Evolutionary conservation across 2,329 filamentous ascomycete genomes (phyloP), one percentile per base, ranked within the genome.

Genomic region (Colletotrichum melonis): DNA sequence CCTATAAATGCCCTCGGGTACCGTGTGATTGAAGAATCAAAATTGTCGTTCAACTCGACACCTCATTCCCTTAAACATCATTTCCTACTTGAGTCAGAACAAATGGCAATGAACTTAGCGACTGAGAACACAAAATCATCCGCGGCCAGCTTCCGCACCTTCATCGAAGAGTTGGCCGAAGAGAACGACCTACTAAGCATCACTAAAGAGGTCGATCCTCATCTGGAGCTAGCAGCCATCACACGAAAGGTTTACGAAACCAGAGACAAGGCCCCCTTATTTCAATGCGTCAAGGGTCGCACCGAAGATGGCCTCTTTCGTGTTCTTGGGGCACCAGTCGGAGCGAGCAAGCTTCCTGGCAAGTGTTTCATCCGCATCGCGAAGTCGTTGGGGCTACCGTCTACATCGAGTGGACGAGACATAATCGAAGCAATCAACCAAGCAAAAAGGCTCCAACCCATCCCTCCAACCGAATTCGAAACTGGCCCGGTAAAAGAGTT

Each of bases 271-370:
- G 87, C 87, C 1, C 86, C 87, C 0, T 81, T 89, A 0, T 88
- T 89, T 81, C 86, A 88, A 77, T 89, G 88, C 32, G 69, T 89
- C 65, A 86, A 83, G 65, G 87, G 87, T 1, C 78, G 79, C 5
- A 76, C 84, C 42, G 30, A 30, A 30, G 76, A 86, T 54, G 87
- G 87, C 8, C 78, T 89, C 0, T 88, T 80, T 73, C 80, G 86
- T 9, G 88, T 88, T 26, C 80, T 89, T 4, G 87, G 86, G 24
- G 83, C 83, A 0, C 82, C 86, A 0, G 83, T 77, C 4, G 82
- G 81, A 1, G 78, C 88, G 0, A 77, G 84, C 1, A 79, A 75
- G 3, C 76, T 79, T 9, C 42, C 76, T 1, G 74, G 76, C 3
- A 76, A 84, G 16, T 78, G 77, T 7, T 87, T 83, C 72, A 82